phyloP scores from a whole-genome alignment of 495 filamentous ascomycete species.

The Platismatia glauca region DNA sequence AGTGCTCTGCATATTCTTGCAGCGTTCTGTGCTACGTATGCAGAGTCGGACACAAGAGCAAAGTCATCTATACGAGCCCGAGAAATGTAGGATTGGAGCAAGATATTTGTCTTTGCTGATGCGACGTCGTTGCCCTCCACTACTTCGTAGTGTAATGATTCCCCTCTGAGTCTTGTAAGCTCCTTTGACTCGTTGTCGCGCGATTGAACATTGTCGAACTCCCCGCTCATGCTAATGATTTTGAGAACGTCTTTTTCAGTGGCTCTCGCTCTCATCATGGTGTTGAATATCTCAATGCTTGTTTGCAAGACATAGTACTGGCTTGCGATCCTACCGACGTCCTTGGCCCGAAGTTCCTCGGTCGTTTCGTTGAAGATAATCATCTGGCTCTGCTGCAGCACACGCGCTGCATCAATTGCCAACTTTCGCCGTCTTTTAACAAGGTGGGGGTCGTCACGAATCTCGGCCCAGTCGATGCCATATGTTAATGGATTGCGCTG shows the following conservation, averaged over 20 bases:
- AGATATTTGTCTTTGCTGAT: constrained; percentile 88
- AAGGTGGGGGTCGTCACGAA: constrained; percentile 73
- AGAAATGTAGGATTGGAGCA: constrained; percentile 94
- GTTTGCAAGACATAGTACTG: constrained; percentile 92
- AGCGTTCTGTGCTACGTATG: constrained; percentile 92
- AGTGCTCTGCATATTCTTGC: constrained; percentile 88
- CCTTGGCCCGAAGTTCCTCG: constrained; percentile 83
- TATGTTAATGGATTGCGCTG: constrained; percentile 82
- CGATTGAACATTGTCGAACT: constrained; percentile 94
- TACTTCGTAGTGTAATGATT: constrained; percentile 62
- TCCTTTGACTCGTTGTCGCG: constrained; percentile 80
- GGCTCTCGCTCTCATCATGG: constrained; percentile 70
- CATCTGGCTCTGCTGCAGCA: constrained; percentile 90
- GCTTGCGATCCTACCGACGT: constrained; percentile 92
- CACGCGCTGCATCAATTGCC: constrained; percentile 75
- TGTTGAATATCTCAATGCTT: constrained; percentile 92
- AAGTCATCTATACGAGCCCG: constrained; percentile 81
- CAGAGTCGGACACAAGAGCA: constrained; percentile 78
- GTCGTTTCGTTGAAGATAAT: constrained; percentile 94
- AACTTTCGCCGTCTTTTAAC: constrained; percentile 73
- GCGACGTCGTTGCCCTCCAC: constrained; percentile 65
- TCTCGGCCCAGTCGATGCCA: constrained; percentile 93
- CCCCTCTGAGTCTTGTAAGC: constrained; percentile 54
- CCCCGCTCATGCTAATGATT: constrained; percentile 93
- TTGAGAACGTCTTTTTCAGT: constrained; percentile 82